Evolutionary conservation across 345 rosid species (phyloP), one percentile per base, ranked within the genome.

Genomic region (Brassica napus): DNA sequence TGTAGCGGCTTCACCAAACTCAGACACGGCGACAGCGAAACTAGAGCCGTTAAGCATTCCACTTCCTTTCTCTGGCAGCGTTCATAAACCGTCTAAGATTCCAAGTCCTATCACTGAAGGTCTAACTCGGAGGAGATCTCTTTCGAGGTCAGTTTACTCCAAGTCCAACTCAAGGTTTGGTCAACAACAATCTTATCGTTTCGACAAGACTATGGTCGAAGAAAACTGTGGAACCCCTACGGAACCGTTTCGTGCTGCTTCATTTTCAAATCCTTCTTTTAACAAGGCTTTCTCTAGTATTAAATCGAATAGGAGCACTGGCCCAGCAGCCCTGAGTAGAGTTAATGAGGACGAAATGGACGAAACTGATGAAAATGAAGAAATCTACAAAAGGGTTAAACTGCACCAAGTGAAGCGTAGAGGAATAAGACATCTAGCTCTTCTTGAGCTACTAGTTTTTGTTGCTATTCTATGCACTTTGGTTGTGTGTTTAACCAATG

Each of bases 131-230:
- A 84, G 83, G 65, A 90, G 76, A 76, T 75, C 52, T 44, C 52
- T 44, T 44, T 44, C 52, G 52, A 44, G 52, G 52, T 44, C 95
- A 15, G 79, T 69, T 65, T 86, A 82, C 83, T 89, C 90, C 23
- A 94, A 88, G 81, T 85, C 94, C 18, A 94, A 90, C 77, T 92
- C 97, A 28, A 87, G 98, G 78, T 94, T 94, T 73, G 94, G 86
- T 14, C 94, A 89, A 44, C 96, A 86, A 68, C 15, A n/a, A 6
- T 83, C 88, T 31, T 80, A 14, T 32, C 39, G 72, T 14, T 31
- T 75, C 49, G 88, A 91, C 83, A 39, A 77, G 44, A 64, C 58
- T 58, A 55, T 23, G 28, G 75, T 75, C 34, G 94, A 88, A 31
- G 94, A 87, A 61, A 54, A 75, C 55, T 39, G 39, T 63, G 7